These are phyloP conservation scores for Geranium rotundifolium DNA, from an alignment of 345 rosid genomes.

Conservation along the genomic window DNA sequence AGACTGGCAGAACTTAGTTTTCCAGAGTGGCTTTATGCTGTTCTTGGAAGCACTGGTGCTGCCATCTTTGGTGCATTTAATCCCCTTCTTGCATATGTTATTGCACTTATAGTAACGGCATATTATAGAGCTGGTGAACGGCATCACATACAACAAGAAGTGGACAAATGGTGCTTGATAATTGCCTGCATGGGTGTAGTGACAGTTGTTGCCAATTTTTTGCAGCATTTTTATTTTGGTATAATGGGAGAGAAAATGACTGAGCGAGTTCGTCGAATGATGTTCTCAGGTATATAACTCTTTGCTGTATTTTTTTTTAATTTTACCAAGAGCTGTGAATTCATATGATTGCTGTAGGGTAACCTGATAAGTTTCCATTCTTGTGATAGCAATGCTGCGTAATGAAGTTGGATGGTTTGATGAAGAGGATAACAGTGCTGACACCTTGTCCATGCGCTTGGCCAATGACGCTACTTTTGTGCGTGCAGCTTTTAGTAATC, in stretches of 20 bases:
- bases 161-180: constrained; percentile 93
- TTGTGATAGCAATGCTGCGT: constrained; percentile 84
- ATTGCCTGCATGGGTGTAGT: constrained; percentile 98
- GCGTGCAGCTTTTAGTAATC: constrained; percentile 95
- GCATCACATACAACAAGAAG: constrained; percentile 53
- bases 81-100: constrained; percentile 94
- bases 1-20: constrained; percentile 87
- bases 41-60: constrained; percentile 95
- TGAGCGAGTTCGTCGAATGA: constrained; percentile 93
- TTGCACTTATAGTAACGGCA: constrained; percentile 69
- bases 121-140: constrained; percentile 38
- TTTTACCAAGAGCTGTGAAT: background rate
- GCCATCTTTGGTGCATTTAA: constrained; percentile 96
- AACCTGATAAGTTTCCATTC: background rate
- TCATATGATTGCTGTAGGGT: too few species aligned
- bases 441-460: constrained; percentile 92
- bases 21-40: constrained; percentile 98
- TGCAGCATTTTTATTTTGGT: constrained; percentile 98
- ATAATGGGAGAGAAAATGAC: constrained; percentile 99
- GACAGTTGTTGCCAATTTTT: constrained; percentile 90
- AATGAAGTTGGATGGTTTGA: constrained; percentile 99
- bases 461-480: constrained; percentile 99
- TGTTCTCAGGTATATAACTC: constrained; percentile 76
- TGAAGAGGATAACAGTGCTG: constrained; percentile 92
- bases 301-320: background rate